Base-by-base conservation (phyloP, 805 yeast genomes). In the Metschnikowia amazonensis region DNA sequence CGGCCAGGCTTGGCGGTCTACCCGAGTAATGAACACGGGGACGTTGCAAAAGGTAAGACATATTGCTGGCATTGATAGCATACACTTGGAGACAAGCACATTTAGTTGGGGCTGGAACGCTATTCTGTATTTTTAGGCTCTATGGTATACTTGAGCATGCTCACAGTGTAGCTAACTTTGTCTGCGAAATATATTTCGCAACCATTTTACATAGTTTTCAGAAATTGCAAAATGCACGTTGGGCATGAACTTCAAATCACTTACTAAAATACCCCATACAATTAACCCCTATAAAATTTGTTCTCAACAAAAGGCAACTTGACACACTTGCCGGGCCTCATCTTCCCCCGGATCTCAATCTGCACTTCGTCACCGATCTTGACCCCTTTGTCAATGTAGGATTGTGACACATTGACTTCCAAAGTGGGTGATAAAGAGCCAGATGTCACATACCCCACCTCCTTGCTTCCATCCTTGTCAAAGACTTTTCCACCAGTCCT, bases 321-420 rank as follows among this genome's bases (percentile, higher is more conserved):
- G 25, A 81, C 70, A n/a, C 92, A 78, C 24, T 63, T 72, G 4
- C 89, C 97, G 28, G 83, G 84, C 61, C 90, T 81, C 56, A 74
- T 65, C 61, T 89, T 90, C 55, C 92, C 94, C 63, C 98, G 81
- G 45, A 92, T 84, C 56, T 87, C 85, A 42, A 90, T 82, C 45
- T 79, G 63, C 21, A 90, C 72, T 45, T 76, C 70, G 5, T 90
- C 81, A 3, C 96, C 97, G 16, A 77, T 70, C 69, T 92, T 94
- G 56, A 70, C 74, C 2, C 79, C 81, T 58, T 86, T 82, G 50
- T 86, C 76, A 23, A 94, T 76, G 66, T 88, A 94, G 8, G 86
- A 96, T 77, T 90, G 97, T 18, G 95, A 97, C 46, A 94, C 84
- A 60, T 94, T 94, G 48, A 78, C 77, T 25, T 85, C 85, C 44